Conservation (phyloP, 805 yeast species). For the Yarrowia porcina region DNA sequence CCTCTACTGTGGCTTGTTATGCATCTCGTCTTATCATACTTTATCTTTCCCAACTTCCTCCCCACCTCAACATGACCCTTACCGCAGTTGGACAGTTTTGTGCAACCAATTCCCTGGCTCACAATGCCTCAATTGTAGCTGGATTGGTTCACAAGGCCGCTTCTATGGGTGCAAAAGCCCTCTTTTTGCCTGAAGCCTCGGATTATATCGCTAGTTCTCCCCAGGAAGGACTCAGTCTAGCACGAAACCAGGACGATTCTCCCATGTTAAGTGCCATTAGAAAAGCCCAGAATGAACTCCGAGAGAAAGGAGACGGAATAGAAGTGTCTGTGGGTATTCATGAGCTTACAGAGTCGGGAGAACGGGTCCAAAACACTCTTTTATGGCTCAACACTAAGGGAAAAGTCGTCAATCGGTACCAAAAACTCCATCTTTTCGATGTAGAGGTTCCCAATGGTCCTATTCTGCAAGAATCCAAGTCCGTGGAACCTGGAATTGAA, state of each 20-base stretch:
- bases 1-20: not conserved
- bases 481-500: conserved; percentile 74
- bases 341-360: conserved; percentile 53
- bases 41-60: not conserved
- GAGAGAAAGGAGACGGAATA: conserved; percentile 42
- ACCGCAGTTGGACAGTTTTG: conserved; percentile 87
- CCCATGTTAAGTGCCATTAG: conserved; percentile 38
- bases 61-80: conserved; percentile 44
- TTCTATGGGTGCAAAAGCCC: conserved; percentile 54
- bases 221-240: conserved; percentile 60
- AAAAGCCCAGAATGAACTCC: conserved; percentile 45
- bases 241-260: conserved; percentile 43
- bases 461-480: conserved; percentile 66
- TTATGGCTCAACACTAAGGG: conserved; percentile 70
- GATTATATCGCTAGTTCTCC: conserved; percentile 79
- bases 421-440: conserved; percentile 85
- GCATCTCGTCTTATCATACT: conserved; percentile 7
- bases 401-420: conserved; percentile 63
- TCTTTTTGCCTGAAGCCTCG: conserved; percentile 91
- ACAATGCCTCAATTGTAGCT: conserved; percentile 59
- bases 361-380: conserved; percentile 65
- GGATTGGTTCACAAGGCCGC: conserved; percentile 64
- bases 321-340: conserved; percentile 86
- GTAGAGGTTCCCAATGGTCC: conserved; percentile 76
- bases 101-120: conserved; percentile 59